Conservation (phyloP, 441 rosid genomes). For the Bruguiera hainesii region DNA sequence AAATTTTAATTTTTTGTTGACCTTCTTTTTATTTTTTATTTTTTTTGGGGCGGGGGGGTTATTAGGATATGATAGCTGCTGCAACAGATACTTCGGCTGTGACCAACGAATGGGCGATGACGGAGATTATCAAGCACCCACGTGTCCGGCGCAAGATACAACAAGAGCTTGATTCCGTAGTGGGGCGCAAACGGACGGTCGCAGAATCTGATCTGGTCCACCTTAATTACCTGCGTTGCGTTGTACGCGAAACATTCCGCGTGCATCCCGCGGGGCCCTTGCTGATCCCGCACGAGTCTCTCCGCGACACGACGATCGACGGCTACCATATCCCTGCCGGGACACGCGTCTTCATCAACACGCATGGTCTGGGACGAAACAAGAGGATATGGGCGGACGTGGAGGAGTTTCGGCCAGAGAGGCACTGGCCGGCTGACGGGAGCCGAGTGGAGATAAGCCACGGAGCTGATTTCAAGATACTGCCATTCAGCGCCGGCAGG, state of each 20-base stretch:
- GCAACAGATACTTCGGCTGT: slow-evolving; percentile 96
- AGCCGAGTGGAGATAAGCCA: slow-evolving; percentile 87
- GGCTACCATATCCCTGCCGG: slow-evolving; percentile 72
- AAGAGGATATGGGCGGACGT: slow-evolving; percentile 58
- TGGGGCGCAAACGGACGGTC: slow-evolving; percentile 66
- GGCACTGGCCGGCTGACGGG: slow-evolving; percentile 59
- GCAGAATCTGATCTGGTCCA: slow-evolving; percentile 54
- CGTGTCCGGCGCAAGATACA: slow-evolving; percentile 62
- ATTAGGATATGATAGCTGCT: slow-evolving; percentile 91
- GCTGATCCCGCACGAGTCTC: slow-evolving; percentile 81
- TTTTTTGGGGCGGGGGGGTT: no score
- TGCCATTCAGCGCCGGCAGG: slow-evolving; percentile 88
- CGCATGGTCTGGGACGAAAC: slow-evolving; percentile 87
- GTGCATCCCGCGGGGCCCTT: slow-evolving; percentile 97
- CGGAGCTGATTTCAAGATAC: slow-evolving; percentile 75
- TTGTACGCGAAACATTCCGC: slow-evolving; percentile 86
- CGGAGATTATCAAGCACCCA: slow-evolving; percentile 83
- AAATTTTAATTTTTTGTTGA: not conserved
- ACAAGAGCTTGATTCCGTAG: slow-evolving; percentile 59
- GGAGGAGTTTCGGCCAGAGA: slow-evolving; percentile 73
- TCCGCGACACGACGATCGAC: slow-evolving; percentile 59
- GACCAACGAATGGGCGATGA: slow-evolving; percentile 96
- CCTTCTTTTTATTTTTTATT: not conserved
- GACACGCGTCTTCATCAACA: slow-evolving; percentile 84
- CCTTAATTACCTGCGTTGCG: slow-evolving; percentile 79